phyloP scores from a whole-genome alignment of 225 moss, liverwort and hornwort species.

The Straminergon stramineum region DNA sequence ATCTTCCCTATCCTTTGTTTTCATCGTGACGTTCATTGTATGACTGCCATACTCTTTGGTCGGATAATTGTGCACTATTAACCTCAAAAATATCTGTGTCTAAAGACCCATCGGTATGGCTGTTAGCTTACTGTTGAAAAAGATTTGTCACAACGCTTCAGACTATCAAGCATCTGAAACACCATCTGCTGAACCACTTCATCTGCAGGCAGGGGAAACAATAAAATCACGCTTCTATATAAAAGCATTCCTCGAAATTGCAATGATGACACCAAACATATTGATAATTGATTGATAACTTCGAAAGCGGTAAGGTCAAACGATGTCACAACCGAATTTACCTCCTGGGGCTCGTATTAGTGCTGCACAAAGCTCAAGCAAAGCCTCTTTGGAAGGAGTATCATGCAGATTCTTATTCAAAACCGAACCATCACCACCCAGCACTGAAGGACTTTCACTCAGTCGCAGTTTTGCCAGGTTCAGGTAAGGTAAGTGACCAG shows the following conservation, averaged over 20 bases:
- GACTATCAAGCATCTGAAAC: constrained; percentile 42
- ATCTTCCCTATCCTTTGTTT: neutral
- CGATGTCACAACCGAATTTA: neutral
- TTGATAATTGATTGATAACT: neutral
- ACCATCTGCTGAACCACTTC: constrained; percentile 47
- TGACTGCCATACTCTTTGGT: neutral
- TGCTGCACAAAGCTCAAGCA: constrained; percentile 49
- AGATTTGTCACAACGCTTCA: constrained; percentile 27
- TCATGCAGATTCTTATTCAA: constrained; percentile 16
- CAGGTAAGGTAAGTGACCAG: constrained; percentile 49
- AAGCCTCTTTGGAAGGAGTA: constrained; percentile 40
- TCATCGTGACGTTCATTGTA: constrained; percentile 1
- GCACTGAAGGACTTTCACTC: constrained; percentile 15
- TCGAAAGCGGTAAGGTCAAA: neutral
- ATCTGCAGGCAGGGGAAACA: constrained; percentile 4
- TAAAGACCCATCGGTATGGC: neutral
- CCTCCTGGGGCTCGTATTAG: constrained; percentile 56
- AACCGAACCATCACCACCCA: constrained; percentile 18
- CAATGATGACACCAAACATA: too few relatives aligned
- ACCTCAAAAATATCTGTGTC: neutral
- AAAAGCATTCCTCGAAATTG: neutral
- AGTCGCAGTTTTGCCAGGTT: constrained; percentile 47
- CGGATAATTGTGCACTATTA: neutral
- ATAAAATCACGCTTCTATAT: neutral
- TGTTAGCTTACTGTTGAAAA: constrained; percentile 32